A percentile compares a stretch with the other conserved stretches of the same genome.
Evolutionary conservation across 2,329 filamentous ascomycete species (phyloP).

Genomic region (Zopfia rhizophila): DNA sequence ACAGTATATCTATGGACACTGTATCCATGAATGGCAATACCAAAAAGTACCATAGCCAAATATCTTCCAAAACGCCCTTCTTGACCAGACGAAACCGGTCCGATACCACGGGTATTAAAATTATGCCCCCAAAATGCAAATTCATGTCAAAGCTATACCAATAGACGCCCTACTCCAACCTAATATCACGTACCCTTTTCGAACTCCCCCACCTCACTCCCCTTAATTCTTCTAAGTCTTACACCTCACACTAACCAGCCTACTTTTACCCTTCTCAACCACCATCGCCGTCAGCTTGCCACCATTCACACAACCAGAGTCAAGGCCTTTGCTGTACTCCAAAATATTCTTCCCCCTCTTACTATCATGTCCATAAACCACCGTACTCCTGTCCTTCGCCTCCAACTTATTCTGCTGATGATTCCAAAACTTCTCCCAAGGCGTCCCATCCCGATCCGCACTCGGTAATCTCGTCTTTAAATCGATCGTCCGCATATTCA

Average conservation of each 20-base stretch:
- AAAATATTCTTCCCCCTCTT: constrained; percentile 73
- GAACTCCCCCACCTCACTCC: neutral
- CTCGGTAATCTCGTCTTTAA: constrained; percentile 69
- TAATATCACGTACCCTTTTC: no score
- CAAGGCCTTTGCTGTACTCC: constrained; percentile 83
- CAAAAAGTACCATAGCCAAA: no score
- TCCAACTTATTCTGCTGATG: constrained; percentile 46
- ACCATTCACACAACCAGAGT: constrained; percentile 83
- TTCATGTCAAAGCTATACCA: no score
- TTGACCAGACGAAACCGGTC: no score
- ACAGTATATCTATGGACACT: no score
- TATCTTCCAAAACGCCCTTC: no score
- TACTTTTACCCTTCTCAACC: constrained; percentile 63
- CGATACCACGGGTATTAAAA: no score
- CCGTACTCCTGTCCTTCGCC: constrained; percentile 64
- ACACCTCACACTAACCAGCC: constrained; percentile 54
- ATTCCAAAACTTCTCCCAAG: constrained; percentile 74
- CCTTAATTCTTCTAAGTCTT: constrained; percentile 40
- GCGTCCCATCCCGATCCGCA: constrained; percentile 63
- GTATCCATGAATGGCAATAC: no score
- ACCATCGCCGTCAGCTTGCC: constrained; percentile 80
- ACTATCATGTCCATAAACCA: constrained; percentile 90
- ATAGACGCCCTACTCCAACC: no score
- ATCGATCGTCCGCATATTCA: constrained; percentile 90
- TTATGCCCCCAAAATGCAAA: no score